Percentiles rank a stretch among this genome's conserved stretches.
These are phyloP conservation scores for Cercospora nicotianae DNA, from an alignment of 2,329 filamentous ascomycete genomes.

Conservation along the genomic window DNA sequence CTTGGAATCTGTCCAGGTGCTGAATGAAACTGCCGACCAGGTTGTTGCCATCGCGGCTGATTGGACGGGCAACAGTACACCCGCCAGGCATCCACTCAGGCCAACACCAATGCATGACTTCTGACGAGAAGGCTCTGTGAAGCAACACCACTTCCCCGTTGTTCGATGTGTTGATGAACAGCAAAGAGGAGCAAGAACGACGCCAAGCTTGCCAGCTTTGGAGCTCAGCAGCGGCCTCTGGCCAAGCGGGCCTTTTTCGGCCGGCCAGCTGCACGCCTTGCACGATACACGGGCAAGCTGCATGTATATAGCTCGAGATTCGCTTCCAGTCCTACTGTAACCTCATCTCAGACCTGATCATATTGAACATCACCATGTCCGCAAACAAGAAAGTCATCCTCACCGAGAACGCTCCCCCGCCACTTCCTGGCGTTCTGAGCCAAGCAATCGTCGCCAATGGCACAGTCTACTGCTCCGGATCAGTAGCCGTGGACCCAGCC, in stretches of 20 bases:
- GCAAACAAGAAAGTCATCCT: conserved; percentile 32
- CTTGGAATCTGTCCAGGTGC: neutral
- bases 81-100: neutral
- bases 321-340: neutral
- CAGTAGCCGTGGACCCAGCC: conserved; percentile 58
- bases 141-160: neutral
- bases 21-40: neutral
- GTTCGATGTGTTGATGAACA: neutral
- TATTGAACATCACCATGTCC: conserved; percentile 19
- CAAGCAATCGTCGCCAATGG: conserved; percentile 52
- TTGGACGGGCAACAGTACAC: neutral
- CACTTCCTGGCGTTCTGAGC: conserved; percentile 33
- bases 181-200: neutral
- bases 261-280: conserved; percentile 6
- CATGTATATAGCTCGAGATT: neutral
- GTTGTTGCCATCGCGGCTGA: neutral
- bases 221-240: neutral
- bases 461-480: conserved; percentile 70
- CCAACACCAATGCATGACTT: neutral
- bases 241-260: conserved; percentile 5
- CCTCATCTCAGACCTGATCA: neutral
- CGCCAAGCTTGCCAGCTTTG: neutral
- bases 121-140: neutral
- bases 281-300: neutral
- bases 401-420: conserved; percentile 33